Evolutionary conservation across 441 rosid genomes (phyloP).

Genomic region (Biscutella laevigata): DNA sequence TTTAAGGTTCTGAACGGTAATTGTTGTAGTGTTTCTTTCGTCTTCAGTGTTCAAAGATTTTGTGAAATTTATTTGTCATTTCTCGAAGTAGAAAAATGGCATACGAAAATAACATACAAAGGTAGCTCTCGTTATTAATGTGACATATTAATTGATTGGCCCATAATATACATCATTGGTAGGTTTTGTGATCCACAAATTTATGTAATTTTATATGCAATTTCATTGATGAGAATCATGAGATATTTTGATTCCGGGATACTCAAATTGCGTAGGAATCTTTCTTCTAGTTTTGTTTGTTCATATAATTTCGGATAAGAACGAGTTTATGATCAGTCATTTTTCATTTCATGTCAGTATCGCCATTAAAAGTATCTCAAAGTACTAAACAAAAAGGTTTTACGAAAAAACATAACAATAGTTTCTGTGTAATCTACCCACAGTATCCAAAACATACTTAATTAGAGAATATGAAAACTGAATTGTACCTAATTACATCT

Average conservation of each 20-base stretch:
- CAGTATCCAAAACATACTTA: background rate
- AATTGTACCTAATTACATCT: background rate
- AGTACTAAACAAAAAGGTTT: no score
- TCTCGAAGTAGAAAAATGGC: no score
- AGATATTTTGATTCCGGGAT: slow-evolving; percentile 2
- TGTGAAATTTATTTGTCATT: no score
- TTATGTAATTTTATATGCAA: background rate
- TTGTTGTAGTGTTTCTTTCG: background rate
- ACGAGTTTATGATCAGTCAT: background rate
- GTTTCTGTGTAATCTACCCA: slow-evolving; percentile 8
- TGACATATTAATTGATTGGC: no score
- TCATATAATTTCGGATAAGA: slow-evolving; percentile 14
- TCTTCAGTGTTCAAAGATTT: background rate
- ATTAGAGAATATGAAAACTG: background rate
- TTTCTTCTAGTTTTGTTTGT: background rate
- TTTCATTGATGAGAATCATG: background rate
- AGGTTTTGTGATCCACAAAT: slow-evolving; percentile 6
- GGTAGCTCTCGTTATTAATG: no score
- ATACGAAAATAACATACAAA: no score
- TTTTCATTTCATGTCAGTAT: background rate
- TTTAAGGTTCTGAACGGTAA: background rate
- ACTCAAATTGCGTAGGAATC: slow-evolving; percentile 16
- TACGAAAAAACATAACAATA: no score
- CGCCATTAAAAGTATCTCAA: background rate
- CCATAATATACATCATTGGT: background rate